phyloP scores from a whole-genome alignment of 139 green algal genomes.

The Chlorella sp. region DNA sequence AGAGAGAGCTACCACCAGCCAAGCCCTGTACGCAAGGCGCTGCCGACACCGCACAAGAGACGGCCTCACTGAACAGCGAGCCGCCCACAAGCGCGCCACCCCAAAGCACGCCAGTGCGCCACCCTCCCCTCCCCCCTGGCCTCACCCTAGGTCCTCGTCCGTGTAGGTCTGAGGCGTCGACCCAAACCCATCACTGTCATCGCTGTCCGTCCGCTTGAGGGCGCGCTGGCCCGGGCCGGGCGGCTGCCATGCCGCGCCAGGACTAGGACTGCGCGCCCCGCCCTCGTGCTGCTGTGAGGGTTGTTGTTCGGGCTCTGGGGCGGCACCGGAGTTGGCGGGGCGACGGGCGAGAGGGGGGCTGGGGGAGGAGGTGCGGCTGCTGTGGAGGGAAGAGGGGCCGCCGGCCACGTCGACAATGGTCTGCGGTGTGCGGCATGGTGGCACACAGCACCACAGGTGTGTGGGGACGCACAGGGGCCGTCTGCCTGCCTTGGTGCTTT shows the following conservation, averaged over 20 bases:
- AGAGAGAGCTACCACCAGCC: not conserved
- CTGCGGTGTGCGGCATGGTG: not conserved
- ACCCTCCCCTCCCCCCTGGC: not conserved
- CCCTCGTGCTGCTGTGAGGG: not conserved
- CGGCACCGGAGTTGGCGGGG: not conserved
- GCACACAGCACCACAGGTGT: not conserved
- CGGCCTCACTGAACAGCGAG: not conserved
- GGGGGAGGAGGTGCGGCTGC: not conserved
- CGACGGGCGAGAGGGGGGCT: not conserved
- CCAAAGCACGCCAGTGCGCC: not conserved
- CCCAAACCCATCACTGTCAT: not conserved
- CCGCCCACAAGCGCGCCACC: no score
- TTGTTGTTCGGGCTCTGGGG: not conserved
- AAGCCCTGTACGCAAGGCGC: not conserved
- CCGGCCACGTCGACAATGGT: conserved; percentile 9
- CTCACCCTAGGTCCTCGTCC: conserved; percentile 9
- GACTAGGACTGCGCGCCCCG: not conserved
- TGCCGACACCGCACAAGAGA: not conserved
- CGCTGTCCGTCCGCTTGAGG: not conserved
- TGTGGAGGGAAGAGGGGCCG: not conserved
- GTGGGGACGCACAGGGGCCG: not conserved
- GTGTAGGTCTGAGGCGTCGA: not conserved
- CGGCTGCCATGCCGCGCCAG: not conserved
- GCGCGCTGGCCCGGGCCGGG: no score
- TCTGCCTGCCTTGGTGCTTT: no score